phyloP scores from a whole-genome alignment of 2,329 filamentous ascomycete species.

The Zasmidium citrigriseum region DNA sequence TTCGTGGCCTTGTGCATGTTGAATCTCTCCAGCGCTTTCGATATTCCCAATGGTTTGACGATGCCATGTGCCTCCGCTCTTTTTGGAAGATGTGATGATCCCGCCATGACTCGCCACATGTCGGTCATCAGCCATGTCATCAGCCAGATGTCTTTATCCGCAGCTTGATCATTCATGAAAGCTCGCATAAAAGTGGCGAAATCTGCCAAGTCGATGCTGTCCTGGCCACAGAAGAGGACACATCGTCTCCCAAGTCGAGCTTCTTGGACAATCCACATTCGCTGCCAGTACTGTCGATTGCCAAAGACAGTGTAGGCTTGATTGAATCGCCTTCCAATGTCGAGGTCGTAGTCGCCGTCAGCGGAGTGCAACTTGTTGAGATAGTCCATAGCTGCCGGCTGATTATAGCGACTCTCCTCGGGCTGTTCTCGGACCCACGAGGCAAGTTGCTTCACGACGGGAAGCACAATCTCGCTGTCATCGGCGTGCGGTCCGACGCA shows the following conservation, averaged over 20 bases:
- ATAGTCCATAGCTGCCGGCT: not conserved
- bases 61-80: not conserved
- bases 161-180: not conserved
- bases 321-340: not conserved
- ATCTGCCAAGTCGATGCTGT: not conserved
- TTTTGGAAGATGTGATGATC: not conserved
- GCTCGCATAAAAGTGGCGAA: not conserved
- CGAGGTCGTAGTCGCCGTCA: not conserved
- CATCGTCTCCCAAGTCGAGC: not conserved
- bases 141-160: not conserved
- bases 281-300: not conserved
- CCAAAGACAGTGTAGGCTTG: not conserved
- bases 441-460: not conserved
- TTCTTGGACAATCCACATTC: conserved; percentile 7
- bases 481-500: conserved; percentile 1
- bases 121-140: not conserved
- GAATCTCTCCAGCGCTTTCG: not conserved
- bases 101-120: not conserved
- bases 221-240: not conserved
- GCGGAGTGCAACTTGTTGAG: not conserved
- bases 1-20: not conserved
- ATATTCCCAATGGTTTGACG: not conserved
- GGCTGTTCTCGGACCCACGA: not conserved
- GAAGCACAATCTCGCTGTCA: not conserved
- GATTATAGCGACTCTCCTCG: not conserved